Percentiles rank a stretch among this genome's conserved stretches.
These are phyloP conservation scores for Leishmania mexicana DNA, from an alignment of 208 protist species.

Conservation along the genomic window DNA sequence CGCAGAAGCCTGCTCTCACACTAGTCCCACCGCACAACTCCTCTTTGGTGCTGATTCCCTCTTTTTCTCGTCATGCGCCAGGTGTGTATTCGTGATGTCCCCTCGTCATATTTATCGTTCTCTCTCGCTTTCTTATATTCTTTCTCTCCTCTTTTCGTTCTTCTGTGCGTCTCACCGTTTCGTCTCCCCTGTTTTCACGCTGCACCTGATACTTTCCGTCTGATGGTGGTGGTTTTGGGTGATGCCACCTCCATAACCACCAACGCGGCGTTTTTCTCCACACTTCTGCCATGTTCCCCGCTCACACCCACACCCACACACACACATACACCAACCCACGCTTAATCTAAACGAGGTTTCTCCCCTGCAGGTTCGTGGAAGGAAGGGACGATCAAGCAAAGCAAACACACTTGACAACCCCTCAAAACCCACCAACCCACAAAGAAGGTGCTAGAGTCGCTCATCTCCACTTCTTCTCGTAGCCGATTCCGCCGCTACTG, in stretches of 20 bases:
- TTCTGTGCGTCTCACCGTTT: background rate
- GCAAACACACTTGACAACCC: background rate
- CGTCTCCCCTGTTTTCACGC: background rate
- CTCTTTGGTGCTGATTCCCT: background rate
- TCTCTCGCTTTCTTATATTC: background rate
- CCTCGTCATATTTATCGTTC: background rate
- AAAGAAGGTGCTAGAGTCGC: background rate
- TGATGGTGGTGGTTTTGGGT: background rate
- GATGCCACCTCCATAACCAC: background rate
- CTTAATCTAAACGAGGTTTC: background rate
- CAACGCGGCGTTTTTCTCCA: slow-evolving; percentile 13
- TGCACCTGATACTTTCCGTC: background rate
- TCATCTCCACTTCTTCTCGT: background rate
- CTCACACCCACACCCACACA: background rate
- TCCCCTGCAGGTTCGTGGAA: background rate
- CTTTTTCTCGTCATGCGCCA: background rate
- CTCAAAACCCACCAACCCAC: no score
- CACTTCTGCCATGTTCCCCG: slow-evolving; percentile 10
- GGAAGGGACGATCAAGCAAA: background rate
- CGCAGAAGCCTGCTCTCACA: background rate
- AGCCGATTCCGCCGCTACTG: background rate
- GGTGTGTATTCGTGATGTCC: background rate
- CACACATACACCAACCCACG: background rate
- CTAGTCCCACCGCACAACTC: background rate
- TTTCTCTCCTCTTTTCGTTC: background rate